Base-by-base conservation (phyloP, 441 rosid genomes). In the Geranium incanum region DNA sequence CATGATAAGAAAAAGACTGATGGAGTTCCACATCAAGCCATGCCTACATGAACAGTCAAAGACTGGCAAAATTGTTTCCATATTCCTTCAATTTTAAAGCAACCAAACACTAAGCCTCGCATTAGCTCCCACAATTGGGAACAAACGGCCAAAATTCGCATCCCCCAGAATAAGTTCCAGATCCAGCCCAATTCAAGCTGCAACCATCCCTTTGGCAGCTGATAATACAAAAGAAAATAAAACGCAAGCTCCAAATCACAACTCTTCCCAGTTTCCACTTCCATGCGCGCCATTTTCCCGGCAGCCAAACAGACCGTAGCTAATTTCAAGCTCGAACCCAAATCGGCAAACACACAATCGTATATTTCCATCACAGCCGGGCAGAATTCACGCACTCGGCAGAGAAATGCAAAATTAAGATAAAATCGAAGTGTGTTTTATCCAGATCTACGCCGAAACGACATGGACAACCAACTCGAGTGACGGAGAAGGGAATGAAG, bases 401-500 rank as follows among this genome's bases (percentile, higher is more conserved):
- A 16, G 18, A 60, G 48, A 55, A 50, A 73, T 50, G 13, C 67
- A 28, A 15, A 18, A 21, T 18, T 1, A 76, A 33, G 19, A 71
- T 69, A 79, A 68, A 83, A 86, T 80, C 85, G 71, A 76, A 63
- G 80, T 63, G 72, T 64, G 78, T 66, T 78, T 59, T 48, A 76
- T 75, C 77, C 90, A 88, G 96, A 92, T 92, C 97, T 85, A 84
- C 70, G 68, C 67, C n/a, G 70, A 9, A 62, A 60, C 28, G 62
- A 38, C 76, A 76, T 64, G 37, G 33, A 23, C 37, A 57, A 76
- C 63, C 69, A 28, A 57, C 63, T 57, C 21, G 23, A 57, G 63
- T 16, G 63, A 65, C 72, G 36, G 45, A 18, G 57, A 62, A 62
- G 67, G 16, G 5, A 38, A 70, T 33, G 67, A 52, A 0, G 13